Conservation (phyloP, 2,329 filamentous ascomycete genomes). For the Alternaria sp. region DNA sequence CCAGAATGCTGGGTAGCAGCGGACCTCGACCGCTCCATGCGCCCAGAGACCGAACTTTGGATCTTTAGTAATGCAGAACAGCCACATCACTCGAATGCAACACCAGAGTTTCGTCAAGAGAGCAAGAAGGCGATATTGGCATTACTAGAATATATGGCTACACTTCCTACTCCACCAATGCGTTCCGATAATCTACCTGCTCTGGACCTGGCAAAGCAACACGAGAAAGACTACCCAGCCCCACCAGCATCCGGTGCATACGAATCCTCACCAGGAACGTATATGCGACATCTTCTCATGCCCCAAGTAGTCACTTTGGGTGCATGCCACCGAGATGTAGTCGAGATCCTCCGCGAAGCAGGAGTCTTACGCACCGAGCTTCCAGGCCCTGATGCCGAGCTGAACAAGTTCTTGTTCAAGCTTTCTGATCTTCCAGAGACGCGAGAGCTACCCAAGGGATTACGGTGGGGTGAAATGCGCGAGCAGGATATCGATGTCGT, state of each 20-base stretch:
- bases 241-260: constrained; percentile 28
- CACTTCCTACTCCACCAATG: constrained; percentile 34
- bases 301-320: constrained; percentile 54
- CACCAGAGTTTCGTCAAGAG: constrained; percentile 25
- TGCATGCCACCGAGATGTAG: constrained; percentile 46
- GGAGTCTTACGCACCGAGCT: constrained; percentile 38
- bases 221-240: constrained; percentile 34
- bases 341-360: constrained; percentile 27
- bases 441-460: constrained; percentile 52
- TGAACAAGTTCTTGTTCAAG: constrained; percentile 65
- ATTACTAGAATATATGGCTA: constrained; percentile 37
- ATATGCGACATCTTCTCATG: constrained; percentile 41
- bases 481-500: constrained; percentile 64
- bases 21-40: constrained; percentile 66
- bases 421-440: constrained; percentile 54
- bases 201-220: constrained; percentile 37
- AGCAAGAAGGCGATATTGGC: constrained; percentile 39
- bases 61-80: constrained; percentile 56
- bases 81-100: constrained; percentile 21
- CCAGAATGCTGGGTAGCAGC: constrained; percentile 60
- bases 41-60: constrained; percentile 70
- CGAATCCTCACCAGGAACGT: constrained; percentile 25
- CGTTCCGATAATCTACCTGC: constrained; percentile 31
- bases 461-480: constrained; percentile 63
- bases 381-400: constrained; percentile 37